These are phyloP conservation scores for Rusavskia elegans DNA, from an alignment of 495 filamentous ascomycete species.

Conservation along the genomic window DNA sequence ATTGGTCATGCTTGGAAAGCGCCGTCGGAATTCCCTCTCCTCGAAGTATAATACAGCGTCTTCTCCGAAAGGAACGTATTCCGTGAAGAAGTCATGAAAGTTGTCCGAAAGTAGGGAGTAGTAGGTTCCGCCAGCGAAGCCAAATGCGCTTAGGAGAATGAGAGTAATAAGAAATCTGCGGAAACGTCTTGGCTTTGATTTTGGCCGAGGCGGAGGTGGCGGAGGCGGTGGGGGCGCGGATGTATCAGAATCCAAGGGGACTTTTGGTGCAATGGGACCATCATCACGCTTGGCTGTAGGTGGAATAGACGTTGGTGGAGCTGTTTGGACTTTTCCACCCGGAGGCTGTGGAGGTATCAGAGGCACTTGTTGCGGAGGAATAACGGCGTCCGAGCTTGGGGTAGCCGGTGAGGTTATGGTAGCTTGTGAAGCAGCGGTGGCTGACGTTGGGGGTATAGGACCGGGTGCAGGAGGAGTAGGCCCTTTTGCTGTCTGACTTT, in stretches of 20 bases:
- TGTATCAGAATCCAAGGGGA: constrained; percentile 1
- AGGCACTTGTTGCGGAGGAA: constrained; percentile 46
- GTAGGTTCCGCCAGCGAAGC: constrained; percentile 78
- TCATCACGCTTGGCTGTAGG: constrained; percentile 11
- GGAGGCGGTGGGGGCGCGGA: constrained; percentile 19
- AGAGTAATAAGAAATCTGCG: constrained; percentile 58
- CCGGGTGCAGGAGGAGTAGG: constrained; percentile 30
- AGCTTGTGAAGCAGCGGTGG: not conserved
- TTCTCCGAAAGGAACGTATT: constrained; percentile 90
- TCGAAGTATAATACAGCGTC: constrained; percentile 94
- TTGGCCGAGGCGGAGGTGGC: constrained; percentile 24
- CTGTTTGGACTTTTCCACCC: constrained; percentile 26
- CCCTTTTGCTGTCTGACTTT: constrained; percentile 33
- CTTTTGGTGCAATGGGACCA: constrained; percentile 1
- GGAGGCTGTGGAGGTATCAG: constrained; percentile 38
- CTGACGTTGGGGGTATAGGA: constrained; percentile 18
- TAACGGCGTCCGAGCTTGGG: constrained; percentile 31
- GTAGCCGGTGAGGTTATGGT: constrained; percentile 21
- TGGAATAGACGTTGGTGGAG: constrained; percentile 22
- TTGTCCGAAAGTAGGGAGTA: constrained; percentile 88
- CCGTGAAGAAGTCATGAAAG: constrained; percentile 98
- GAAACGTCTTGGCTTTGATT: constrained; percentile 59
- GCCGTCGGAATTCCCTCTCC: constrained; percentile 81
- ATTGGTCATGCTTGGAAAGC: constrained; percentile 61
- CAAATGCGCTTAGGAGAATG: constrained; percentile 52